Evolutionary conservation across 176 grass and related monocot species (phyloP).

Genomic region (Cocos nucifera): DNA sequence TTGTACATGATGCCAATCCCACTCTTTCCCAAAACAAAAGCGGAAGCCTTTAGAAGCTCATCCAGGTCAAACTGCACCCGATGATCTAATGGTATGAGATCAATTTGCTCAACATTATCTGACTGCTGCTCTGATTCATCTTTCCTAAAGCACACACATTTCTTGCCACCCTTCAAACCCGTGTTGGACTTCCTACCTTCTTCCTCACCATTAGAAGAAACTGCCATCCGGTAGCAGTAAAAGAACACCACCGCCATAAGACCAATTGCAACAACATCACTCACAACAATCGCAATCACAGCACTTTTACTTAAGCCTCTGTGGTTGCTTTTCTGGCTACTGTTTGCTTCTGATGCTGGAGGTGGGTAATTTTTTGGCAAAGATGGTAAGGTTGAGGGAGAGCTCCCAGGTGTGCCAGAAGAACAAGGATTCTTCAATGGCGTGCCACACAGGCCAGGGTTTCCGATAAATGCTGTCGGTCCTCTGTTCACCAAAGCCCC

Average conservation of each 20-base stretch:
- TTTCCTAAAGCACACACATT: constrained; percentile 60
- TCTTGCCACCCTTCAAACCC: constrained; percentile 28
- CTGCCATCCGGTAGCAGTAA: constrained; percentile 2
- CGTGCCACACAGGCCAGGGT: constrained; percentile 7
- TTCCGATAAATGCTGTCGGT: constrained; percentile 13
- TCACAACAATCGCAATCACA: background rate
- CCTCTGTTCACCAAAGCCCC: constrained; percentile 13
- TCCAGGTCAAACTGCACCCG: constrained; percentile 61
- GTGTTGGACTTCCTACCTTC: constrained; percentile 9
- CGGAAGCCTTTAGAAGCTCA: constrained; percentile 72
- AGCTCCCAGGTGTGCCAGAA: background rate
- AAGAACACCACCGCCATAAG: constrained; percentile 10
- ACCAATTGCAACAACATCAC: constrained; percentile 4
- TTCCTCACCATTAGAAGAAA: background rate
- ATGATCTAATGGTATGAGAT: constrained; percentile 59
- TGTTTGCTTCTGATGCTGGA: background rate
- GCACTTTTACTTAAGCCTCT: background rate
- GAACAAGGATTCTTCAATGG: constrained; percentile 18
- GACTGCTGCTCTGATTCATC: constrained; percentile 36
- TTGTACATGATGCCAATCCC: constrained; percentile 89
- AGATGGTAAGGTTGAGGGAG: background rate
- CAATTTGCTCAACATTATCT: constrained; percentile 45
- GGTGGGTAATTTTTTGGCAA: background rate
- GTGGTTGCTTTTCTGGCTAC: background rate
- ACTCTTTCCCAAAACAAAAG: constrained; percentile 85